A percentile compares a stretch with the other conserved stretches of the same genome.
Conservation (phyloP, 2,329 filamentous ascomycete genomes). For the Xylaria sp. region DNA sequence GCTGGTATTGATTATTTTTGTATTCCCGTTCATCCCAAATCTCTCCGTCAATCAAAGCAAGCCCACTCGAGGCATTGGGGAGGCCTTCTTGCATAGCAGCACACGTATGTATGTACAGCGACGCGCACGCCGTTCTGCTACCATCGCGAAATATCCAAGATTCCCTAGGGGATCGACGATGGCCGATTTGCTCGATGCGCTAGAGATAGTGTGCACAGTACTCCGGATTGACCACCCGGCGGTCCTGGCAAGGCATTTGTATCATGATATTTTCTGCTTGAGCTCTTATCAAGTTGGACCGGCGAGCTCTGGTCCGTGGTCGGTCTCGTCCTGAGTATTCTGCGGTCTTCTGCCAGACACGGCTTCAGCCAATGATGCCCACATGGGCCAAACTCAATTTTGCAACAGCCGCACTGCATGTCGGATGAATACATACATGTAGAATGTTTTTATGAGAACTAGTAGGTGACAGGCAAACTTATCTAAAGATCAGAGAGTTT, state of each 20-base stretch:
- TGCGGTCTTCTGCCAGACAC: background rate
- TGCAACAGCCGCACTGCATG: background rate
- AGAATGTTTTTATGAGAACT: too few species aligned
- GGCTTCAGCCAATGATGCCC: background rate
- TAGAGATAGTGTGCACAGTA: background rate
- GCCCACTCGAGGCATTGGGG: too few species aligned
- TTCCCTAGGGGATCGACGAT: background rate
- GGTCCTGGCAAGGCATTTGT: background rate
- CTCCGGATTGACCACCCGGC: background rate
- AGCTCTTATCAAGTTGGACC: constrained; percentile 1
- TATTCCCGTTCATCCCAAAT: too few species aligned
- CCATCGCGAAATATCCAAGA: background rate
- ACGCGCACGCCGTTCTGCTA: too few species aligned
- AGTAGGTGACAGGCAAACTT: background rate
- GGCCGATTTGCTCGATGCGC: background rate
- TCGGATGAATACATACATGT: background rate
- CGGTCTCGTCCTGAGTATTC: constrained; percentile 11
- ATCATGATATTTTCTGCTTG: background rate
- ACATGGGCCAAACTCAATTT: background rate
- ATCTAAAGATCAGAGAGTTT: too few species aligned
- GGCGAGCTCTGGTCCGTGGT: background rate
- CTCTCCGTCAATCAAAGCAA: too few species aligned
- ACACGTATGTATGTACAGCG: too few species aligned
- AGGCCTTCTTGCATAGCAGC: too few species aligned
- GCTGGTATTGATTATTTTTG: too few species aligned